Percentiles rank a stretch among this genome's conserved stretches.
These are phyloP conservation scores for Aphanomyces astaci DNA, from an alignment of 352 stramenopile genomes.

Conservation along the genomic window DNA sequence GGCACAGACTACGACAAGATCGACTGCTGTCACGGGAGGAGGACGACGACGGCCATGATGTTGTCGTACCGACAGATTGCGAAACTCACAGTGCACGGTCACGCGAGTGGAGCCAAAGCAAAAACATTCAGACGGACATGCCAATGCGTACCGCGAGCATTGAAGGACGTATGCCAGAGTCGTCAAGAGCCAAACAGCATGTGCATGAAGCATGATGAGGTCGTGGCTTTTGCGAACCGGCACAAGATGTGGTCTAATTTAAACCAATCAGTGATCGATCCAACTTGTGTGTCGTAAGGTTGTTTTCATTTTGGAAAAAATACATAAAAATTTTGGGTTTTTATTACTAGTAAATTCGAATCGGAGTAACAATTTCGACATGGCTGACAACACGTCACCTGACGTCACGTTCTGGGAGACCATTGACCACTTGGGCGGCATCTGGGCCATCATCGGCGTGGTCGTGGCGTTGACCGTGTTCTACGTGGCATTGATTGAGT, in stretches of 20 bases:
- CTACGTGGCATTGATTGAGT: conserved; percentile 43
- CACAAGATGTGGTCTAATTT: neutral
- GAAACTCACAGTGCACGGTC: conserved; percentile 72
- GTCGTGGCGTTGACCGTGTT: conserved; percentile 33
- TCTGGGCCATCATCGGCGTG: conserved; percentile 23
- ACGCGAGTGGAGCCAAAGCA: conserved; percentile 59
- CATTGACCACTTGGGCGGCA: conserved; percentile 36
- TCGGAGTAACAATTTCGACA: neutral
- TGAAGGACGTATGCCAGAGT: neutral
- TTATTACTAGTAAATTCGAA: neutral
- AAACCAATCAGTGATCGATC: neutral
- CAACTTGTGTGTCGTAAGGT: too few species aligned
- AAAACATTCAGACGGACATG: conserved; percentile 45
- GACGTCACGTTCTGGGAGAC: conserved; percentile 40
- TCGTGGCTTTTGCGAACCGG: too few species aligned
- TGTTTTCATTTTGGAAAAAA: neutral
- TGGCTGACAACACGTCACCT: neutral
- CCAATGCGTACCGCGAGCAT: conserved; percentile 29
- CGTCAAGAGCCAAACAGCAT: neutral
- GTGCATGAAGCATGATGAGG: too few species aligned
- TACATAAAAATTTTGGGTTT: neutral
- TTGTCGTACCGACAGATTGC: conserved; percentile 38
- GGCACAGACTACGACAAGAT: conserved; percentile 35
- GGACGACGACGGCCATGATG: too few species aligned
- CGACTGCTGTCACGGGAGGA: conserved; percentile 3